Evolutionary conservation across 2,329 filamentous ascomycete genomes (phyloP), one percentile per base, ranked within the genome.

Genomic region (Fusarium longipes): DNA sequence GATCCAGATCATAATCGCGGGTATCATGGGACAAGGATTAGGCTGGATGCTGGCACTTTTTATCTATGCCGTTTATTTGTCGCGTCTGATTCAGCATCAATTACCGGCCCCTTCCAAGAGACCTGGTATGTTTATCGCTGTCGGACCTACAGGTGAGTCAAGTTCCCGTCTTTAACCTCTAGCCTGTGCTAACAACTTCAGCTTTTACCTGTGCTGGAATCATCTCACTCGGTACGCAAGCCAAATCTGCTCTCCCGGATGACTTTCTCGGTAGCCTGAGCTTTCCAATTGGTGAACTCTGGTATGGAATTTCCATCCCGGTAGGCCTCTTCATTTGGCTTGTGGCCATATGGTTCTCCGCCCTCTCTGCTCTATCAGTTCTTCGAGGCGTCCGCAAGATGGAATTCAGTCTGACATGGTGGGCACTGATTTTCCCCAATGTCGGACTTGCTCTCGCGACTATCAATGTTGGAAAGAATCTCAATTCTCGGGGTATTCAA

Each of bases 21-120:
- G 60, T 5, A 45, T 63, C 8, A 63, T 63, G 60, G 60, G 60
- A 0, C 60, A 63, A 9, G 60, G 60, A 4, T 44, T 63, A 11
- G 60, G 60, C 0, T 63, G 60, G 60, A 63, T 63, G 60, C 58
- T 63, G 24, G 58, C 60, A 2, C 51, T 63, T 2, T 63, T 63
- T 4, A 63, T 63, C 8, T 63, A 63, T 4, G 58, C 58, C 5
- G 60, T 63, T 7, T 63, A 63, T 11, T 3, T 63, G 2, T 57
- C 60, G 6, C 60, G 60, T 1, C n/a, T 63, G n/a, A 63, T 63
- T 3, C 60, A 63, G 24, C 60, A 63, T 3, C 29, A 7, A n/a
- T 17, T 63, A 7, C 60, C 60, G 1, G 44, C 8, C 45, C 18
- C 58, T 0, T 63, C 38, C 0, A 50, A 63, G 12, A 45, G 60